A percentile compares a stretch with the other conserved stretches of the same genome.
Conservation (phyloP, 106 monocot species). For the Phalaenopsis aphrodite region DNA sequence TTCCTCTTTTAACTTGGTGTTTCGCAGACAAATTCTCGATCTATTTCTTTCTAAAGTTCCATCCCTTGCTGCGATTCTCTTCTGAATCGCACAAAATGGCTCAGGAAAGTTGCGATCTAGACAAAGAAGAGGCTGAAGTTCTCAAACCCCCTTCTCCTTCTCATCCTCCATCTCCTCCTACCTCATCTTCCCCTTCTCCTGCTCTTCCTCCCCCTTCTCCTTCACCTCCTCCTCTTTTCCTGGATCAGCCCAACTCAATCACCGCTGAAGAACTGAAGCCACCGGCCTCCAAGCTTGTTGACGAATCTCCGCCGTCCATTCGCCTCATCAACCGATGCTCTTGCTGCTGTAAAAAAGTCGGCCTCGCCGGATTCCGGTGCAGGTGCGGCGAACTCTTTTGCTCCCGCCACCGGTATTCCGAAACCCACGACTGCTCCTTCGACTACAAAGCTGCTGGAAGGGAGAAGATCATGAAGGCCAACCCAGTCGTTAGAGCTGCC, state of each 20-base stretch:
- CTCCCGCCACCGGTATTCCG: constrained; percentile 36
- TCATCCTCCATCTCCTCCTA: background rate
- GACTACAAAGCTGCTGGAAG: constrained; percentile 52
- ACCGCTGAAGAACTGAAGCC: background rate
- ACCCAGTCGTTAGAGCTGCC: constrained; percentile 40
- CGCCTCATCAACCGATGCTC: constrained; percentile 17
- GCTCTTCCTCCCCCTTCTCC: background rate
- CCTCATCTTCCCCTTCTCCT: background rate
- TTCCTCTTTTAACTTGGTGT: too few species aligned
- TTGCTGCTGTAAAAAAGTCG: constrained; percentile 26
- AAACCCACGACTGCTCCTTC: constrained; percentile 37
- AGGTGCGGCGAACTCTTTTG: constrained; percentile 51
- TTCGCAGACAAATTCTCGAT: too few species aligned
- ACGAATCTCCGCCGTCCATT: constrained; percentile 4
- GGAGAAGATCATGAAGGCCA: constrained; percentile 46
- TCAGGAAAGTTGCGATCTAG: constrained; percentile 7
- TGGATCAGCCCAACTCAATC: background rate
- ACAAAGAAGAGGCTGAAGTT: constrained; percentile 7
- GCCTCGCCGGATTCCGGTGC: constrained; percentile 36
- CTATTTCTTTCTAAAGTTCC: too few species aligned
- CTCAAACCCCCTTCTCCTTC: background rate
- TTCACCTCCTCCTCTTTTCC: background rate
- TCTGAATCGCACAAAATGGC: constrained; percentile 2
- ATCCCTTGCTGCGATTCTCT: too few species aligned
- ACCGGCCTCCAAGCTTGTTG: background rate